Evolutionary conservation across 2,329 filamentous ascomycete species (phyloP), one percentile per base, ranked within the genome.

Genomic region (Ophiostoma quercus): DNA sequence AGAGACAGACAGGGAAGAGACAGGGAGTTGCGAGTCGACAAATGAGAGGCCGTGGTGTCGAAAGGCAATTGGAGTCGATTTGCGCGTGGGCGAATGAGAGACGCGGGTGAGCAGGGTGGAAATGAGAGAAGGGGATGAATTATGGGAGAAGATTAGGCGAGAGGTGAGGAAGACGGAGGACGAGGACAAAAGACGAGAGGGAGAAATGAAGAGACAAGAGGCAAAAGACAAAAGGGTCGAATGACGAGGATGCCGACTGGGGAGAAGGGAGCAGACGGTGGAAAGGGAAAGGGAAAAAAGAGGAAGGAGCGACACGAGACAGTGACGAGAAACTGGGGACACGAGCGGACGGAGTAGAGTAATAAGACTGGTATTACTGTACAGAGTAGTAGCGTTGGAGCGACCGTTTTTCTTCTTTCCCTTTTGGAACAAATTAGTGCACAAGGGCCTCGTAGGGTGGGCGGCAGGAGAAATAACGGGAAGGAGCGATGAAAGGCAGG

Each of bases 371-470:
- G 16, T 47, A 47, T 19, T n/a, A 47, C 14, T 7, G 12, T 41
- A 41, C 39, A 14, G 39, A 41, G 39, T 41, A 8, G 41, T 43
- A 47, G 16, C 19, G 43, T 32, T 62, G 57, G 57, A 32, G 57
- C 25, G 57, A 63, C 60, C 60, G 34, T 65, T 39, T 65, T 39
- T 22, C 19, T 65, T 65, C 62, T 65, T 65, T 41, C 34, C 62
- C 39, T 14, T 65, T 65, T 65, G 19, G 62, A 65, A 22, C 62
- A 39, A 65, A 39, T 39, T 65, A 65, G 62, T 65, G 62, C 60
- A 32, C n/a, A 39, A n/a, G 60, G 32, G 29, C 32, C 60, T 39
- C 41, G 62, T 39, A 65, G 34, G 34, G 34, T 65, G 62, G 60
- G 60, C 60, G 60, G 60, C 32, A 63, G 60, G 32, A 37, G 60